phyloP scores from a whole-genome alignment of 2,329 filamentous ascomycete genomes.

The Cladosporium halotolerans region DNA sequence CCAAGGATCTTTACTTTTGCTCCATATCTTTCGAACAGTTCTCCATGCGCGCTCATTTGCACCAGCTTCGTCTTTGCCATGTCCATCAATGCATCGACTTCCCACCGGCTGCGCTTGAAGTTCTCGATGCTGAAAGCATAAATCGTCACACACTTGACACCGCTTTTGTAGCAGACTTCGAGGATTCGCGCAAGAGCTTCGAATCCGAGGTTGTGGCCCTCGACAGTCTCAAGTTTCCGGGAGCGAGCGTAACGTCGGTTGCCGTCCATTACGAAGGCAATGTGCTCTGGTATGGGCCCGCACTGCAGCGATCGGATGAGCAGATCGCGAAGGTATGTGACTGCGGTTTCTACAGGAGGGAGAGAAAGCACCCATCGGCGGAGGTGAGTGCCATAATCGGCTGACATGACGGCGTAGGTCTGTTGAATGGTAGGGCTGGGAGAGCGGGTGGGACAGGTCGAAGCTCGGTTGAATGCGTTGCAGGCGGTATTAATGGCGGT shows the following conservation, averaged over 20 bases:
- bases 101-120: constrained; percentile 93
- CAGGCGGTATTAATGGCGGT: too few species aligned
- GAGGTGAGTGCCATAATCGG: constrained; percentile 41
- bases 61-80: constrained; percentile 93
- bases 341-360: constrained; percentile 85
- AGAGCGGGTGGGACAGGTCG: neutral
- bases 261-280: constrained; percentile 99
- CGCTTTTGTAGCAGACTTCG: constrained; percentile 96
- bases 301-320: constrained; percentile 84
- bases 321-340: constrained; percentile 71
- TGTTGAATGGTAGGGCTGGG: neutral
- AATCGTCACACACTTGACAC: constrained; percentile 92
- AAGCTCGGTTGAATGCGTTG: neutral
- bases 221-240: constrained; percentile 90
- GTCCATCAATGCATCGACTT: constrained; percentile 95
- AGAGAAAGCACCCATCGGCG: constrained; percentile 77
- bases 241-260: constrained; percentile 87
- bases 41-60: constrained; percentile 87
- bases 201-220: constrained; percentile 92
- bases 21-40: constrained; percentile 86
- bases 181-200: constrained; percentile 91
- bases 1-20: constrained; percentile 81
- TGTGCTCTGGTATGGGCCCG: constrained; percentile 86
- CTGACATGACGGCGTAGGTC: neutral
- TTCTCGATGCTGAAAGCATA: constrained; percentile 99